Percentiles rank a stretch among this genome's conserved stretches.
Evolutionary conservation across 495 filamentous ascomycete species (phyloP).

Genomic region (Penicillium waksmanii): DNA sequence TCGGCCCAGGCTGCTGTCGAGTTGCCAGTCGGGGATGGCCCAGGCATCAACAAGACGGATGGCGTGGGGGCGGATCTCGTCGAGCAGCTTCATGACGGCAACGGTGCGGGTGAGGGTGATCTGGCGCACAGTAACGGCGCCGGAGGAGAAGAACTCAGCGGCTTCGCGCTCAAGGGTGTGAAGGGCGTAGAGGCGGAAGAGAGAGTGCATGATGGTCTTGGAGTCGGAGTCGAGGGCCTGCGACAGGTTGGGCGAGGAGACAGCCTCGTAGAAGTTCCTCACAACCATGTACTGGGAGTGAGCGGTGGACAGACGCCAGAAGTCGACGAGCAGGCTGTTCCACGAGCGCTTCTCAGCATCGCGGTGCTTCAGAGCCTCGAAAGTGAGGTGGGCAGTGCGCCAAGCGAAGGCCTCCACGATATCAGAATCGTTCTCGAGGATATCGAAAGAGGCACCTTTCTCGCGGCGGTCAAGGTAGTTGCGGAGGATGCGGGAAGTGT

Average conservation of each 20-base stretch:
- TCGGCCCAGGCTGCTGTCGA: constrained; percentile 66
- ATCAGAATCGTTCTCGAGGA: constrained; percentile 63
- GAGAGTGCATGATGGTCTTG: constrained; percentile 55
- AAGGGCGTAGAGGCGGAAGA: constrained; percentile 68
- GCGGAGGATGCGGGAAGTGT: constrained; percentile 60
- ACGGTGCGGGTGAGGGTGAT: constrained; percentile 63
- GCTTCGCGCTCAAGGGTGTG: constrained; percentile 68
- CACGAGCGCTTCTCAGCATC: constrained; percentile 70
- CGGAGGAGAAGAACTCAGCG: constrained; percentile 67
- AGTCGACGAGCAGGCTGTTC: constrained; percentile 74
- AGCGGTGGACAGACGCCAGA: constrained; percentile 70
- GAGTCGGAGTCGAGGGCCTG: constrained; percentile 57
- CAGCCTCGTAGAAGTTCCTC: constrained; percentile 72
- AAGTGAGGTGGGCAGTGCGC: constrained; percentile 69
- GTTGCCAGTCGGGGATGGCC: constrained; percentile 71
- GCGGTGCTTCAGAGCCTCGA: constrained; percentile 71
- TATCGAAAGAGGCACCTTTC: constrained; percentile 69
- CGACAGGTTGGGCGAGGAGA: constrained; percentile 50
- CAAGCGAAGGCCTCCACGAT: constrained; percentile 72
- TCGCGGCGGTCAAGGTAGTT: constrained; percentile 63
- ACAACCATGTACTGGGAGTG: constrained; percentile 72
- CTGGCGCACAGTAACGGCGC: constrained; percentile 65
- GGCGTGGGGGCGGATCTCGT: constrained; percentile 69
- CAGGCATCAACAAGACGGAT: constrained; percentile 68
- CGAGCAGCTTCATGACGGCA: constrained; percentile 64